Percentiles rank a stretch among this genome's conserved stretches.
Conservation (phyloP, 257 asterid species). For the Nicotiana paniculata region DNA sequence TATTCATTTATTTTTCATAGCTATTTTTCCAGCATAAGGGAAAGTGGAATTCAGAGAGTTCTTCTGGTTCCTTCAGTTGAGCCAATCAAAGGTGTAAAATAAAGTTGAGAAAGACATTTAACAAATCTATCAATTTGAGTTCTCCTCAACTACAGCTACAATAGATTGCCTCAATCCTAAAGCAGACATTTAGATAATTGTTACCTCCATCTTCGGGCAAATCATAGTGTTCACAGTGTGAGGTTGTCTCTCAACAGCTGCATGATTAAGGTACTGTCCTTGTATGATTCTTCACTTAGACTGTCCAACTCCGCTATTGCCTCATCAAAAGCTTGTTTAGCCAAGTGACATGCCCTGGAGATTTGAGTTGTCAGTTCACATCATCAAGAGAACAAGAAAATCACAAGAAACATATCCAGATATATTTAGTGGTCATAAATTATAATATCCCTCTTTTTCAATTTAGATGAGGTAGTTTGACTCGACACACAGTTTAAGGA, state of each 20-base stretch:
- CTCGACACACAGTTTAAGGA: too few relatives aligned
- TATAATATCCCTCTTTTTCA: background rate
- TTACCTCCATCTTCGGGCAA: constrained; percentile 84
- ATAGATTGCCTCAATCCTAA: background rate
- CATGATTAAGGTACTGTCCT: constrained; percentile 91
- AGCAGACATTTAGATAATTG: background rate
- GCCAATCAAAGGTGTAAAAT: too few relatives aligned
- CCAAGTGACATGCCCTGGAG: constrained; percentile 86
- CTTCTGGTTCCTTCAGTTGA: too few relatives aligned
- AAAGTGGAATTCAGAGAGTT: too few relatives aligned
- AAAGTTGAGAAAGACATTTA: too few relatives aligned
- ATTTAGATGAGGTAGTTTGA: too few relatives aligned
- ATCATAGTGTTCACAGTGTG: constrained; percentile 89
- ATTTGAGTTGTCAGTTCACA: background rate
- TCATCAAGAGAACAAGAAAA: background rate
- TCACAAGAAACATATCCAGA: background rate
- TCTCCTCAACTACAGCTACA: background rate
- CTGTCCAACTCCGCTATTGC: constrained; percentile 84
- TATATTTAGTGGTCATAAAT: background rate
- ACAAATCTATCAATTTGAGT: too few relatives aligned
- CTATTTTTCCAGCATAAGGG: too few relatives aligned
- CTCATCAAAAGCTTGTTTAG: constrained; percentile 91
- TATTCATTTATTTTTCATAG: too few relatives aligned
- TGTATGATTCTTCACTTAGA: constrained; percentile 82
- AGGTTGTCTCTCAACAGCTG: constrained; percentile 87